phyloP scores from a whole-genome alignment of 257 asterid species.

The Solanum verrucosum region DNA sequence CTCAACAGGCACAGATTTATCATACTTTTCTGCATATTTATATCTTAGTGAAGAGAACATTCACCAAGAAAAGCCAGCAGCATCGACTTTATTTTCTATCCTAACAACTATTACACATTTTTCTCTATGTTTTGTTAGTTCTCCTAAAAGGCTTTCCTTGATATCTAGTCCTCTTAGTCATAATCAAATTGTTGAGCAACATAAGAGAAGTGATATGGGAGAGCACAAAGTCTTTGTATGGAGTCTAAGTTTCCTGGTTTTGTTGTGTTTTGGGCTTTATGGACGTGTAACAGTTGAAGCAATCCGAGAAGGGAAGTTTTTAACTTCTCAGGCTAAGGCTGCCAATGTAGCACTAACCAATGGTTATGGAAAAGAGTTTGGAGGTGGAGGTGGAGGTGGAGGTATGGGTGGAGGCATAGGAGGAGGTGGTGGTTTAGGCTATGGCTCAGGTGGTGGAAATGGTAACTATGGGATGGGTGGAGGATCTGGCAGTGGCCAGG shows the following conservation, averaged over 20 bases:
- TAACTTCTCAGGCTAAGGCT: not conserved
- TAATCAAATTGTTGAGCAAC: not conserved
- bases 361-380: constrained; percentile 16
- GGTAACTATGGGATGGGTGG: constrained; percentile 6
- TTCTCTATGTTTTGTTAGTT: not conserved
- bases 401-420: constrained; percentile 5
- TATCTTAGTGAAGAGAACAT: constrained; percentile 11
- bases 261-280: constrained; percentile 9
- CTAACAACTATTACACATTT: not conserved
- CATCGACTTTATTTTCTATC: not conserved
- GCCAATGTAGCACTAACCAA: constrained; percentile 3
- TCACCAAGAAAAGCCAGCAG: not conserved
- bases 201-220: not conserved
- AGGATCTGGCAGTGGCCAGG: not conserved
- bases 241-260: constrained; percentile 23
- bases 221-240: not conserved
- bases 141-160: not conserved
- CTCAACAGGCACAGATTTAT: not conserved
- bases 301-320: constrained; percentile 5
- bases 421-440: constrained; percentile 9
- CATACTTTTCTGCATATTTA: not conserved
- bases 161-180: not conserved
- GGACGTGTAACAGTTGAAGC: constrained; percentile 15
- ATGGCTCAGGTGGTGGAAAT: constrained; percentile 11
- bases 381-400: constrained; percentile 16